phyloP scores from a whole-genome alignment of 306 rosid genomes.

The Cicer yamashitae region DNA sequence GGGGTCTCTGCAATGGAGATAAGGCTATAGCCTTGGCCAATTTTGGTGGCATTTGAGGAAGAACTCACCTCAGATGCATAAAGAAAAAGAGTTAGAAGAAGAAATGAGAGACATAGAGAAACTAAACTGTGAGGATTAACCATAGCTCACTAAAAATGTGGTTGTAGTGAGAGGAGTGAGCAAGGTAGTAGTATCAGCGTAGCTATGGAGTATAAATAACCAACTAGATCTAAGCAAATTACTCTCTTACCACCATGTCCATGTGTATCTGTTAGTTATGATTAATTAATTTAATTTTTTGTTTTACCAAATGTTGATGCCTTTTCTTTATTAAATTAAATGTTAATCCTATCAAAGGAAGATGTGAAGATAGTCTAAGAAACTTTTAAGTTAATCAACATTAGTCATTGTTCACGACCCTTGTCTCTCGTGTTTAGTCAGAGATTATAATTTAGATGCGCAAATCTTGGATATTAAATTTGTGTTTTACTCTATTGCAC shows the following conservation, averaged over 20 bases:
- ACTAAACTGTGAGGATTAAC: slow-evolving; percentile 8
- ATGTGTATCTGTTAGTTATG: neutral
- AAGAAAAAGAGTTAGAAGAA: slow-evolving; percentile 45
- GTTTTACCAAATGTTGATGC: too few species aligned
- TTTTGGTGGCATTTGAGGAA: slow-evolving; percentile 53
- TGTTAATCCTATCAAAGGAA: too few species aligned
- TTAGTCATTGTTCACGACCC: neutral
- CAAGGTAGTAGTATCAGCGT: slow-evolving; percentile 6
- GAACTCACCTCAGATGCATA: slow-evolving; percentile 37
- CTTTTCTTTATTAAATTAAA: too few species aligned
- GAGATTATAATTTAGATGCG: too few species aligned
- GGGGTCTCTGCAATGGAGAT: slow-evolving; percentile 70
- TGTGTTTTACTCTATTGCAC: too few species aligned
- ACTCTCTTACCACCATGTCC: slow-evolving; percentile 6
- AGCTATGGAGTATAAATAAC: slow-evolving; percentile 41
- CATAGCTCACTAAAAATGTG: slow-evolving; percentile 40
- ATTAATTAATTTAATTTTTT: too few species aligned
- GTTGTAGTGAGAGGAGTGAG: neutral
- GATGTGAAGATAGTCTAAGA: neutral
- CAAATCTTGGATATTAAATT: too few species aligned
- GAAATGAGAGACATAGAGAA: slow-evolving; percentile 37
- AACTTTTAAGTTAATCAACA: neutral
- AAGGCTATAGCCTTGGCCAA: slow-evolving; percentile 84
- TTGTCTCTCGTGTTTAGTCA: neutral
- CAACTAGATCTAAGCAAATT: slow-evolving; percentile 25